Base-by-base conservation (phyloP, 2,329 filamentous ascomycete species). In the Aureobasidium melanogenum region DNA sequence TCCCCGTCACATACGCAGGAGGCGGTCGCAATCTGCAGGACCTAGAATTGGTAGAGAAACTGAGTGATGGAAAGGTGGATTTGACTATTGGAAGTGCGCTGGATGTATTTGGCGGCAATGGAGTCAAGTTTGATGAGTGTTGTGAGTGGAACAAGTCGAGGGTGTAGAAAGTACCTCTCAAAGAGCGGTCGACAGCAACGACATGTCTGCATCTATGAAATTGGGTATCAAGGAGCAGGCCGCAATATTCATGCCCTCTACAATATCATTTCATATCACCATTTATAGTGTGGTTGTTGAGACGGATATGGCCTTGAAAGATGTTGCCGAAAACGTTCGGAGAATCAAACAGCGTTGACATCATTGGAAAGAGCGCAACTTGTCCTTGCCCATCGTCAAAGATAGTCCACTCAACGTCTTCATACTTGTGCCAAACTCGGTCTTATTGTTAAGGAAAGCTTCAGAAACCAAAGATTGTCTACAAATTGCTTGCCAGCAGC, bases 11-110 rank as follows among this genome's bases (percentile, higher is more conserved):
- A 1, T 99, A 99, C 76, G 94, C 94, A 6, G 94, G 94, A 26
- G 94, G 94, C n/a, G 94, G 91, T 43, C 84, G 90, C 60, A 86
- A 85, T 68, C 76, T 97, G 39, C 82, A 86, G 50, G 94, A 99
- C 70, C 76, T 99, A 30, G 89, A 94, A 63, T 80, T 85, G 38
- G 94, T 99, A 10, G 88, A 91, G 76, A 75, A 76, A 44, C 78
- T 96, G 65, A 97, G 93, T 73, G 74, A 76, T 38, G 91, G 91
- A 30, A 90, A 86, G 71, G 87, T 97, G 24, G 92, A 99, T 71
- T 79, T 99, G 68, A 99, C 94, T 0, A 97, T 97, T 71, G 94
- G 94, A 14, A 97, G 94, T 72, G 94, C 94, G 1, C 76, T 99
- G 68, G 94, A 99, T 76, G 91, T 96, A 66, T 99, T 99, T 73